Percentiles rank a stretch among this genome's conserved stretches.
phyloP scores from a whole-genome alignment of 805 yeast species.

The Wickerhamomyces ciferrii region DNA sequence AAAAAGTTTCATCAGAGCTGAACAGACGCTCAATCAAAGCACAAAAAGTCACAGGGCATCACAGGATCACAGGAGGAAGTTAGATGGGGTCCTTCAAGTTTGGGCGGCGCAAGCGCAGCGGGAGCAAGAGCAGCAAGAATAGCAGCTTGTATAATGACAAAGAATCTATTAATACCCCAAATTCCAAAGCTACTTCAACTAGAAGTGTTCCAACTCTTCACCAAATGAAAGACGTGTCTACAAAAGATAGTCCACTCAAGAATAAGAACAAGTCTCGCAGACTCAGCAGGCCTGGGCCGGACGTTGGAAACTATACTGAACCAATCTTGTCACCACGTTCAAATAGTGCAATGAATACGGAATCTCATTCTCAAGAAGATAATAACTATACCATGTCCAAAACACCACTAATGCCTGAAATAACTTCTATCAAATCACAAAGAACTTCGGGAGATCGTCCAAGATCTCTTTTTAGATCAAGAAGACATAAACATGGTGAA shows the following conservation, averaged over 20 bases:
- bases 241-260: neutral
- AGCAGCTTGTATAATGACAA: neutral
- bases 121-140: neutral
- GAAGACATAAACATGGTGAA: neutral
- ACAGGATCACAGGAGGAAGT: neutral
- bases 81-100: neutral
- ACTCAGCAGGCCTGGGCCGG: neutral
- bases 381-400: neutral
- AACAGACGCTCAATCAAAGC: too few species aligned
- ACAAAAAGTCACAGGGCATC: too few species aligned
- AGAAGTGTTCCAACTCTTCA: neutral
- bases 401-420: slow-evolving; percentile 1
- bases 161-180: neutral
- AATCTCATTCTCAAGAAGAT: neutral
- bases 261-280: neutral
- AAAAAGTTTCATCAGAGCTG: too few species aligned
- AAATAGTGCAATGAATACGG: neutral
- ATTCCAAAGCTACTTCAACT: neutral
- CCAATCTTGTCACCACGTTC: neutral
- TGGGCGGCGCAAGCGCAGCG: neutral
- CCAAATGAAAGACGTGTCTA: neutral
- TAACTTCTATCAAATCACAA: slow-evolving; percentile 1
- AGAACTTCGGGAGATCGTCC: neutral
- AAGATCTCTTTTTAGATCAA: neutral
- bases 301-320: neutral